phyloP scores from a whole-genome alignment of 176 grass and related monocot genomes.

The Avena eriantha region DNA sequence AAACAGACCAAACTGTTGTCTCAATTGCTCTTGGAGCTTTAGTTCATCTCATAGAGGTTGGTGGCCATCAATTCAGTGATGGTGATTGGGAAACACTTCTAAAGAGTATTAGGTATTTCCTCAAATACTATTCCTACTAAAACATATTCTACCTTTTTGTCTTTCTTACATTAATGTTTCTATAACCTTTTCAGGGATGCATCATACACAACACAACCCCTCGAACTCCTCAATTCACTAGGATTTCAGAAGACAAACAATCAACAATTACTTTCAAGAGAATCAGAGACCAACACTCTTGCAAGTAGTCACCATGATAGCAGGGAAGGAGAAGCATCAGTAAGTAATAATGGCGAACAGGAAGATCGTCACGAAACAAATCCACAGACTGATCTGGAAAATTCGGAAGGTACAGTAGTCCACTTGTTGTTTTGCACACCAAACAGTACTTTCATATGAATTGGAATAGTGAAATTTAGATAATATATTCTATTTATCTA shows the following conservation, averaged over 20 bases:
- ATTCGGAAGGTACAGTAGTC: constrained; percentile 72
- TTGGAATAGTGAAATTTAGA: constrained; percentile 27
- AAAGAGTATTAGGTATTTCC: constrained; percentile 91
- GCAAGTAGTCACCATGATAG: constrained; percentile 53
- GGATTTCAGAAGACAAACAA: constrained; percentile 81
- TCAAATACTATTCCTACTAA: constrained; percentile 17
- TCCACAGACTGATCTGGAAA: constrained; percentile 63
- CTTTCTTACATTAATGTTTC: constrained; percentile 39
- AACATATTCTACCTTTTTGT: constrained; percentile 26
- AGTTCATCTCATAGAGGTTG: constrained; percentile 98
- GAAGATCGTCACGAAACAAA: constrained; percentile 58
- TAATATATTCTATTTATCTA: constrained; percentile 47
- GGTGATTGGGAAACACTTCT: constrained; percentile 96
- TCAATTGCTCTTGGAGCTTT: constrained; percentile 96
- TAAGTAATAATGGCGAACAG: constrained; percentile 56
- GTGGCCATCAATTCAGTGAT: constrained; percentile 92
- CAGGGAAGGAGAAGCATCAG: constrained; percentile 47
- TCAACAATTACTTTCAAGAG: constrained; percentile 60
- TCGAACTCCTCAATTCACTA: constrained; percentile 95
- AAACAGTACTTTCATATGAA: constrained; percentile 28
- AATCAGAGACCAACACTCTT: constrained; percentile 44
- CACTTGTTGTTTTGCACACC: constrained; percentile 16
- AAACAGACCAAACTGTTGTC: constrained; percentile 98
- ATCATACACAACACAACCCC: constrained; percentile 94
- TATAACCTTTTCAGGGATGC: constrained; percentile 81